Evolutionary conservation across 2,329 filamentous ascomycete species (phyloP).

Genomic region (Trichocomaceae sp.): DNA sequence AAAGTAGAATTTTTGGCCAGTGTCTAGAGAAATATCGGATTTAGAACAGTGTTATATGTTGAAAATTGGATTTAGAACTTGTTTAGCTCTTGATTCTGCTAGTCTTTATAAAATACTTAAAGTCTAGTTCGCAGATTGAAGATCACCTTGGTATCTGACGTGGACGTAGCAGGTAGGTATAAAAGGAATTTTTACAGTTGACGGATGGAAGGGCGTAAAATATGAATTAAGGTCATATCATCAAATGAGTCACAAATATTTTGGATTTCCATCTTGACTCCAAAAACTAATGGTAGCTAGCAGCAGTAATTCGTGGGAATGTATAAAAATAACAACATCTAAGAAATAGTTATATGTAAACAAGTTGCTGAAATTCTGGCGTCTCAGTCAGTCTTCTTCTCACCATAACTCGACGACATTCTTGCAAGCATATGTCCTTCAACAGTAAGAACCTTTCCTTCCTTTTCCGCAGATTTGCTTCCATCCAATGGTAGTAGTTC

Average conservation of each 20-base stretch:
- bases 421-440: background rate
- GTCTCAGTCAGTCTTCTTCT: background rate
- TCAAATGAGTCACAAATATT: too few species aligned
- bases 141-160: too few species aligned
- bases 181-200: background rate
- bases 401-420: background rate
- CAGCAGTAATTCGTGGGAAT: background rate
- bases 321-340: too few species aligned
- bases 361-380: background rate
- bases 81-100: background rate
- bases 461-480: background rate
- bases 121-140: too few species aligned
- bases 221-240: too few species aligned
- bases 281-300: too few species aligned
- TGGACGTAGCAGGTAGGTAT: background rate
- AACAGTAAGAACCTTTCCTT: background rate
- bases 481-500: slow-evolving; percentile 15
- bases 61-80: background rate
- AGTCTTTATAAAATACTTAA: background rate
- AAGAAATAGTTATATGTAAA: background rate
- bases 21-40: too few species aligned
- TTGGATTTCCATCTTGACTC: too few species aligned
- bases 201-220: background rate
- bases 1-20: background rate
- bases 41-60: background rate